These are phyloP conservation scores for Xylaria sp. DNA, from an alignment of 2,329 filamentous ascomycete genomes.

Conservation along the genomic window DNA sequence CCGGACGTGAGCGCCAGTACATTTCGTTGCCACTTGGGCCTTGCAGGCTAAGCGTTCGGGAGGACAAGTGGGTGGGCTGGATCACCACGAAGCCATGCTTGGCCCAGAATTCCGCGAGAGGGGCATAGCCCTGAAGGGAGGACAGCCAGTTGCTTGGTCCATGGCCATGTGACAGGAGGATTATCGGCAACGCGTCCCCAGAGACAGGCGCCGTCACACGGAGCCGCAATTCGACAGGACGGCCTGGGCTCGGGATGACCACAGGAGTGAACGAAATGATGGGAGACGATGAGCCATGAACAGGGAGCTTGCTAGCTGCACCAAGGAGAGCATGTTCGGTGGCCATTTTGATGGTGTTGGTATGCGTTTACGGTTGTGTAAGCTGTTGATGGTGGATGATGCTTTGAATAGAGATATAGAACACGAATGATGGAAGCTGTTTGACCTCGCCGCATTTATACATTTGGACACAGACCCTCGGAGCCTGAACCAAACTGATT, in stretches of 20 bases:
- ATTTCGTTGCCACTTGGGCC: constrained; percentile 33
- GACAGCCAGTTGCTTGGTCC: constrained; percentile 47
- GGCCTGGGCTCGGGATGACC: constrained; percentile 36
- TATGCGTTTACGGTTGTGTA: too few relatives aligned
- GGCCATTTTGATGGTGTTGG: constrained; percentile 14
- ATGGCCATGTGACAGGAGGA: constrained; percentile 50
- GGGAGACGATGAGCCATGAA: constrained; percentile 37
- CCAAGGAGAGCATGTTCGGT: constrained; percentile 36
- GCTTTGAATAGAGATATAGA: not conserved
- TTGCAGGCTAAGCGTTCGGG: constrained; percentile 39
- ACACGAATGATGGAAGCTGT: not conserved
- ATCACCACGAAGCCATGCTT: constrained; percentile 50
- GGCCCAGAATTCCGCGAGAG: constrained; percentile 49
- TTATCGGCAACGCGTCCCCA: constrained; percentile 44
- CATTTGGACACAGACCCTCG: not conserved
- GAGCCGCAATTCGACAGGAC: constrained; percentile 42
- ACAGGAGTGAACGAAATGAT: constrained; percentile 43
- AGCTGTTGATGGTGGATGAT: too few relatives aligned
- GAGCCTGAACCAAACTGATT: not conserved
- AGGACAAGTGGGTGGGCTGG: constrained; percentile 50
- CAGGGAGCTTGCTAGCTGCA: constrained; percentile 42
- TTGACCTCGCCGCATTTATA: constrained; percentile 3
- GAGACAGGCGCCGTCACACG: constrained; percentile 45
- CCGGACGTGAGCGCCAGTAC: constrained; percentile 42
- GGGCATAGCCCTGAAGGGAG: constrained; percentile 49